A percentile compares a stretch with the other conserved stretches of the same genome.
Evolutionary conservation across 345 rosid species (phyloP).

Genomic region (Arabis alpina): DNA sequence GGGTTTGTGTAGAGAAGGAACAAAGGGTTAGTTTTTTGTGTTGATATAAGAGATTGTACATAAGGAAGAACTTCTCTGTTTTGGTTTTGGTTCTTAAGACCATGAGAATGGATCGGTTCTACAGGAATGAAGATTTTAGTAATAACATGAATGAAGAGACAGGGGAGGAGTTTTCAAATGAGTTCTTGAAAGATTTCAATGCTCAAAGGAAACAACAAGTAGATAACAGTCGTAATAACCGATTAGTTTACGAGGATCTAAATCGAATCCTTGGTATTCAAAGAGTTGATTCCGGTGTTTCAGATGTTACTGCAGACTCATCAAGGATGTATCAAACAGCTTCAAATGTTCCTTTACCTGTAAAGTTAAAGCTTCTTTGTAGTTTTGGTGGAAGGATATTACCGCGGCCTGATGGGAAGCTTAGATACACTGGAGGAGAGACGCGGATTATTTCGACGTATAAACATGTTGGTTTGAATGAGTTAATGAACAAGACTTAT

Average conservation of each 20-base stretch:
- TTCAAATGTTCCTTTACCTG: conserved; percentile 37
- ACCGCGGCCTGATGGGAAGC: conserved; percentile 86
- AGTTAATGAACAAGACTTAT: conserved; percentile 65
- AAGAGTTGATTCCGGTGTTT: conserved; percentile 49
- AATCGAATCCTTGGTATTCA: conserved; percentile 44
- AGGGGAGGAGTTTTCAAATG: conserved; percentile 80
- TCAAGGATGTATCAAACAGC: conserved; percentile 45
- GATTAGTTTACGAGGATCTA: conserved; percentile 50
- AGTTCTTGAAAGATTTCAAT: conserved; percentile 60
- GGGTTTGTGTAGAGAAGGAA: too few species aligned
- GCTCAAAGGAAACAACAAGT: conserved; percentile 44
- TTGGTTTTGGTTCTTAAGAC: conserved; percentile 24
- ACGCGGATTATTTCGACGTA: conserved; percentile 71
- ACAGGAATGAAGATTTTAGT: conserved; percentile 5
- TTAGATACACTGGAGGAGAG: conserved; percentile 92
- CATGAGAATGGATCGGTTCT: conserved; percentile 52
- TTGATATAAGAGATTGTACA: not conserved
- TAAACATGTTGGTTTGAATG: conserved; percentile 57
- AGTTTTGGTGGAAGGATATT: conserved; percentile 86
- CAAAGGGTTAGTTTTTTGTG: too few species aligned
- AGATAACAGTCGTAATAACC: conserved; percentile 36
- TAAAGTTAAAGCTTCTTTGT: conserved; percentile 75
- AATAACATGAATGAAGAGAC: conserved; percentile 53
- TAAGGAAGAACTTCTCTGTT: conserved; percentile 1
- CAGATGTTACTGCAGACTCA: conserved; percentile 48